phyloP scores from a whole-genome alignment of 1,139 yeast genomes.

The Pichia sp. region DNA sequence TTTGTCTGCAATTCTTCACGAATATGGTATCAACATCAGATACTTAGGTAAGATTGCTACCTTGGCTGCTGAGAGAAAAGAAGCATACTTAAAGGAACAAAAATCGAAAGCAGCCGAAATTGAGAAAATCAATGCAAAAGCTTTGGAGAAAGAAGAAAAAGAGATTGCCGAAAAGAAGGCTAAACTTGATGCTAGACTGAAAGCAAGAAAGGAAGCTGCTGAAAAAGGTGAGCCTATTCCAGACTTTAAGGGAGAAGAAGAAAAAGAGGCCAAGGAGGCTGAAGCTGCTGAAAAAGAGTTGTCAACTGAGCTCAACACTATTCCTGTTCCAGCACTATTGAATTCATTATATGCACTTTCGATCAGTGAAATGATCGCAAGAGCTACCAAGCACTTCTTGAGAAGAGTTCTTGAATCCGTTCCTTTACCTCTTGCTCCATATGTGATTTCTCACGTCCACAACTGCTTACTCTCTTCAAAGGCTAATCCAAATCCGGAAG shows the following conservation, averaged over 20 bases:
- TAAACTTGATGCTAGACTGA: conserved; percentile 24
- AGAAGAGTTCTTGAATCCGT: conserved; percentile 44
- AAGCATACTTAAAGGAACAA: conserved; percentile 13
- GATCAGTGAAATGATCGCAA: conserved; percentile 68
- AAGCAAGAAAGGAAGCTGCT: conserved; percentile 36
- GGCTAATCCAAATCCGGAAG: conserved; percentile 41
- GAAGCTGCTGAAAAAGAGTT: conserved; percentile 34
- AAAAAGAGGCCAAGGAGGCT: conserved; percentile 37
- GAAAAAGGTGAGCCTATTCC: conserved; percentile 38
- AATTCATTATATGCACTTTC: conserved; percentile 46
- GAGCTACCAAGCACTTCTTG: conserved; percentile 74
- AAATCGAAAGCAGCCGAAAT: conserved; percentile 26
- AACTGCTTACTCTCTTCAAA: conserved; percentile 61
- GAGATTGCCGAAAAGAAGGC: conserved; percentile 33
- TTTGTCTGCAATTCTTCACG: conserved; percentile 65
- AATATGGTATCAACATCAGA: conserved; percentile 82
- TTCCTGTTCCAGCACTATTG: conserved; percentile 42
- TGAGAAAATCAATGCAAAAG: conserved; percentile 30
- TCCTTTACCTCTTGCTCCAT: conserved; percentile 55
- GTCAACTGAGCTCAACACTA: conserved; percentile 40
- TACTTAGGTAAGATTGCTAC: conserved; percentile 66
- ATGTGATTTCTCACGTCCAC: conserved; percentile 65
- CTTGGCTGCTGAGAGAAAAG: conserved; percentile 30
- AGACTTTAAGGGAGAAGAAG: conserved; percentile 24
- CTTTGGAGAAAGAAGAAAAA: conserved; percentile 31